Percentiles rank a stretch among this genome's conserved stretches.
phyloP scores from a whole-genome alignment of 2,329 filamentous ascomycete species.

The Ophiostoma perfectum region DNA sequence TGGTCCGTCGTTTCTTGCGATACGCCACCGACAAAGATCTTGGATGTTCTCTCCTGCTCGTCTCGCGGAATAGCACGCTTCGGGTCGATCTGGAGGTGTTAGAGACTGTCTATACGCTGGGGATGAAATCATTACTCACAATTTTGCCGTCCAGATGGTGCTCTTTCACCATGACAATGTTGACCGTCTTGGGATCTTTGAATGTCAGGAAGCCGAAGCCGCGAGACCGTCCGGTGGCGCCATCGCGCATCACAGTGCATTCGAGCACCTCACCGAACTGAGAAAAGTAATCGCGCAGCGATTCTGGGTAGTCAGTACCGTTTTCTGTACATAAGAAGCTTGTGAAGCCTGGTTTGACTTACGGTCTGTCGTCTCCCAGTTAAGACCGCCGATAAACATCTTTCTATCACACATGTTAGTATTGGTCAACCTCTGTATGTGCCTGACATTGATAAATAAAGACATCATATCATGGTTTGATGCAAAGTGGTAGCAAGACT shows the following conservation, averaged over 20 bases:
- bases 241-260: constrained; percentile 99
- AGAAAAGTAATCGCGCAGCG: constrained; percentile 91
- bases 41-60: constrained; percentile 96
- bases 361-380: constrained; percentile 83
- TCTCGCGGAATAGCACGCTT: constrained; percentile 96
- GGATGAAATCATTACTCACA: constrained; percentile 51
- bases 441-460: neutral
- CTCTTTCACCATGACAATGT: constrained; percentile 99
- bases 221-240: constrained; percentile 83
- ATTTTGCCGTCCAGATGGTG: constrained; percentile 98
- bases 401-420: constrained; percentile 56
- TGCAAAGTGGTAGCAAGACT: neutral
- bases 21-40: constrained; percentile 97
- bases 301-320: constrained; percentile 56
- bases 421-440: neutral
- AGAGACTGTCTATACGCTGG: neutral
- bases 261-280: constrained; percentile 96
- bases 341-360: constrained; percentile 4
- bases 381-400: constrained; percentile 98
- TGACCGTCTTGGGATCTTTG: constrained; percentile 94
- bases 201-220: constrained; percentile 98
- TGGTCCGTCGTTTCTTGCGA: constrained; percentile 95
- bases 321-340: too few species aligned
- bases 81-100: constrained; percentile 71
- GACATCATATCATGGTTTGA: neutral